Percentiles rank a stretch among this genome's conserved stretches.
phyloP scores from a whole-genome alignment of 176 grass and related monocot genomes.

The Typha latifolia region DNA sequence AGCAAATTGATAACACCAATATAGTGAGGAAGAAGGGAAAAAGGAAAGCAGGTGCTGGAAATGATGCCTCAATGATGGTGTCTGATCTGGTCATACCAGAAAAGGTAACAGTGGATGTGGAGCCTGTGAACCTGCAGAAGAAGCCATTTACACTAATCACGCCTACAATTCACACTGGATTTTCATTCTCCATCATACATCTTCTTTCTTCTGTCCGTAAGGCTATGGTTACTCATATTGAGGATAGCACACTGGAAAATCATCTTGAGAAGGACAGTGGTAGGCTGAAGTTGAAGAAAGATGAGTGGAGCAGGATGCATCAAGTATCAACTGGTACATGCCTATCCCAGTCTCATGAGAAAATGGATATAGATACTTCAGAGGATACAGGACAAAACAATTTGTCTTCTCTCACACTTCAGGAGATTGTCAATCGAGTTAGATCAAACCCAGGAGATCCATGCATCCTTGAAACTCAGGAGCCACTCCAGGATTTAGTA shows the following conservation, averaged over 20 bases:
- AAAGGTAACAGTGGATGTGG: conserved; percentile 33
- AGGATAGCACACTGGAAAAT: conserved; percentile 27
- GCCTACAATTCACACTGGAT: conserved; percentile 84
- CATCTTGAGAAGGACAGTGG: conserved; percentile 39
- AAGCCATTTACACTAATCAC: conserved; percentile 69
- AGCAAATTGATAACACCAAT: conserved; percentile 29
- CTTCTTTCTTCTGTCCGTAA: conserved; percentile 84
- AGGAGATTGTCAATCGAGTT: conserved; percentile 74
- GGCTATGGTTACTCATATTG: conserved; percentile 60
- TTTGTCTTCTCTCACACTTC: conserved; percentile 54
- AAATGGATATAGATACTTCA: conserved; percentile 26
- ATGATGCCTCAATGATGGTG: conserved; percentile 29
- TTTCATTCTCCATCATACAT: conserved; percentile 95
- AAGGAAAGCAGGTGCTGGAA: conserved; percentile 50
- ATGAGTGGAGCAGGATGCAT: conserved; percentile 28
- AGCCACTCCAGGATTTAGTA: conserved; percentile 92
- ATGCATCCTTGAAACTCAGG: conserved; percentile 96
- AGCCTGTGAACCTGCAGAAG: conserved; percentile 81
- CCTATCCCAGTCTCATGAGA: conserved; percentile 35
- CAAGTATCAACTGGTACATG: conserved; percentile 31
- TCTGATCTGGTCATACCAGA: conserved; percentile 30
- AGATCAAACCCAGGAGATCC: conserved; percentile 83
- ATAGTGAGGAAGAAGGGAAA: conserved; percentile 82
- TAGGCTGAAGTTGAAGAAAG: conserved; percentile 31
- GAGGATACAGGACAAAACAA: conserved; percentile 24